Conservation (phyloP, 2,329 filamentous ascomycete species). For the Epichloe bromicola region DNA sequence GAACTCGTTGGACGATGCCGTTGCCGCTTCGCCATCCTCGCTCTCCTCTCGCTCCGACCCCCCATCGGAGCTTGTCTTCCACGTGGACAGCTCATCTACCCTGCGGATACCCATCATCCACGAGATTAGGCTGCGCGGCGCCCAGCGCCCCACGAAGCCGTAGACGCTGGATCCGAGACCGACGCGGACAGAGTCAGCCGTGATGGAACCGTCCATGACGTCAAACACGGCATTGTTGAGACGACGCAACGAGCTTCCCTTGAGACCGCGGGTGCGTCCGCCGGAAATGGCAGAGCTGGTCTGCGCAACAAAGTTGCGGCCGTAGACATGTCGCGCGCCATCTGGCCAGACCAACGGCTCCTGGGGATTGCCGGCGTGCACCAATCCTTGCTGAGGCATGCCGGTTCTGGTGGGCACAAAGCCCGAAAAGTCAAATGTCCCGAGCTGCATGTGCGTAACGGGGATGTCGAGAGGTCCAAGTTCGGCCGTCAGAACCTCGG, state of each 20-base stretch:
- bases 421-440: conserved; percentile 73
- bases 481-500: conserved; percentile 67
- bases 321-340: conserved; percentile 46
- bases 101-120: conserved; percentile 82
- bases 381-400: conserved; percentile 20
- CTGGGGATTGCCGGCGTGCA: conserved; percentile 29
- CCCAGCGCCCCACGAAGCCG: conserved; percentile 70
- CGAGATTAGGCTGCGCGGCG: conserved; percentile 64
- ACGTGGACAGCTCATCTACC: conserved; percentile 43
- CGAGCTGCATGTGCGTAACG: conserved; percentile 79
- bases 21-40: conserved; percentile 20
- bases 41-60: conserved; percentile 24
- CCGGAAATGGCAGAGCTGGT: conserved; percentile 42
- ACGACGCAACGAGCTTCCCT: conserved; percentile 60
- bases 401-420: conserved; percentile 36
- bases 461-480: conserved; percentile 62
- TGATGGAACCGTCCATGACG: conserved; percentile 57
- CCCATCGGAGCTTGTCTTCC: conserved; percentile 32
- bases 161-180: conserved; percentile 78
- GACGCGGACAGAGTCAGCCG: conserved; percentile 55
- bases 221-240: conserved; percentile 86
- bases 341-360: conserved; percentile 51
- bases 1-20: conserved; percentile 30
- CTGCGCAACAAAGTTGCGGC: conserved; percentile 45
- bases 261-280: conserved; percentile 43